These are phyloP conservation scores for Datura wrightii DNA, from an alignment of 257 asterid species.

Conservation along the genomic window DNA sequence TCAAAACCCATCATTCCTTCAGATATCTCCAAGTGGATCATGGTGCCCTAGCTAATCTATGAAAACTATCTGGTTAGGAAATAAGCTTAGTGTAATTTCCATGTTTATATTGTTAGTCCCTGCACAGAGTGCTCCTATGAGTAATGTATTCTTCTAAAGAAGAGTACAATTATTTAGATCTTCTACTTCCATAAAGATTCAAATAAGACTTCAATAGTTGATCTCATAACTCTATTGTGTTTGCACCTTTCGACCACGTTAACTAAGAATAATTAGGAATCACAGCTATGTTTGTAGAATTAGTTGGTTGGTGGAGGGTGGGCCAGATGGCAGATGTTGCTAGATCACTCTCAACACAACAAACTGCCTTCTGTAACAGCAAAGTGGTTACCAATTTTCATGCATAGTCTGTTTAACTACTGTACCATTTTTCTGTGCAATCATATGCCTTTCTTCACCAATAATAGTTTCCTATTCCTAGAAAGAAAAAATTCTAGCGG, in stretches of 20 bases:
- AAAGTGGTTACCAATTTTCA: neutral
- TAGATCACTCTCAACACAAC: neutral
- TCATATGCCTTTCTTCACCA: neutral
- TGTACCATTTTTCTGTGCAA: neutral
- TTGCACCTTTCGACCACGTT: neutral
- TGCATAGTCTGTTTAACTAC: neutral
- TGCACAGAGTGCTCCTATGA: neutral
- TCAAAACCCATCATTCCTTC: neutral
- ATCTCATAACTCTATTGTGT: neutral
- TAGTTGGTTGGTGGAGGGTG: neutral
- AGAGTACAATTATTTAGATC: neutral
- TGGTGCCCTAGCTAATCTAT: neutral
- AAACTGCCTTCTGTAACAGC: neutral
- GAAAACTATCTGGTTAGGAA: neutral
- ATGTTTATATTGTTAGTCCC: neutral
- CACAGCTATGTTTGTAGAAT: neutral
- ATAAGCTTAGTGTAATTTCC: neutral
- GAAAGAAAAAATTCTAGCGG: neutral
- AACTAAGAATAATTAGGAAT: neutral
- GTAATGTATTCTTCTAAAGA: neutral
- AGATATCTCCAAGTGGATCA: constrained; percentile 3
- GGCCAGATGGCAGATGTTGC: neutral
- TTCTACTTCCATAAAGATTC: neutral
- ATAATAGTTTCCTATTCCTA: neutral
- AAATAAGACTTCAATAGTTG: neutral